These are phyloP conservation scores for Hortiboletus rubellus DNA, from an alignment of 1,284 basidiomycete genomes.

Conservation along the genomic window DNA sequence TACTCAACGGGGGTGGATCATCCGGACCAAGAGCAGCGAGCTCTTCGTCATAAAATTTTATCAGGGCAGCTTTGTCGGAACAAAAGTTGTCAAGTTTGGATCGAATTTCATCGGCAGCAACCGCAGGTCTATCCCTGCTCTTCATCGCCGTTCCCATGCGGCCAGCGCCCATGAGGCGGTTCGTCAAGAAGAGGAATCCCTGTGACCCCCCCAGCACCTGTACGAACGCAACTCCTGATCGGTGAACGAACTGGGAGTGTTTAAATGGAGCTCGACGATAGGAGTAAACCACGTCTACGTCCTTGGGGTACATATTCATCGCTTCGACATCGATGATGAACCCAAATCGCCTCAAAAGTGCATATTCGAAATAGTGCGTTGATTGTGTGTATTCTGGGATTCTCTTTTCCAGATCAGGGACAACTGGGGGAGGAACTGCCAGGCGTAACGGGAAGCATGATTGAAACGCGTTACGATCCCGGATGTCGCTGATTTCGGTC, in stretches of 20 bases:
- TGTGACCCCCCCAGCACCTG: constrained; percentile 78
- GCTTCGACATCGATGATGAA: constrained; percentile 91
- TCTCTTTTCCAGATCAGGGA: constrained; percentile 67
- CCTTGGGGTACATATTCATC: constrained; percentile 69
- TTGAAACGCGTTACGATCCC: constrained; percentile 83
- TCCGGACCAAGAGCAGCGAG: constrained; percentile 54
- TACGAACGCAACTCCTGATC: constrained; percentile 82
- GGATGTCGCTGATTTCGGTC: constrained; percentile 81
- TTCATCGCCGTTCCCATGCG: constrained; percentile 56
- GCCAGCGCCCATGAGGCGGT: constrained; percentile 74
- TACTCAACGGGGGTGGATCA: constrained; percentile 62
- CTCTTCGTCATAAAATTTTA: constrained; percentile 72
- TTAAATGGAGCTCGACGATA: constrained; percentile 79
- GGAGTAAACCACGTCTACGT: constrained; percentile 85
- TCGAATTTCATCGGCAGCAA: constrained; percentile 60
- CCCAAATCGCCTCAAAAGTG: constrained; percentile 71
- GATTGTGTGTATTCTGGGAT: constrained; percentile 65
- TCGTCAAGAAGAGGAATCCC: constrained; percentile 87
- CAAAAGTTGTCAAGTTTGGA: constrained; percentile 66
- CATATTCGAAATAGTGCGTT: constrained; percentile 78
- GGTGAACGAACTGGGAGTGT: constrained; percentile 88
- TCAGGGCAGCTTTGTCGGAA: constrained; percentile 53
- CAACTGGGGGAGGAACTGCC: constrained; percentile 69
- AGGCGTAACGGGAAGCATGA: constrained; percentile 81
- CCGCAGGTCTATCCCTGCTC: constrained; percentile 49